Base-by-base conservation (phyloP, 495 filamentous ascomycete species). In the Glonium stellatum region DNA sequence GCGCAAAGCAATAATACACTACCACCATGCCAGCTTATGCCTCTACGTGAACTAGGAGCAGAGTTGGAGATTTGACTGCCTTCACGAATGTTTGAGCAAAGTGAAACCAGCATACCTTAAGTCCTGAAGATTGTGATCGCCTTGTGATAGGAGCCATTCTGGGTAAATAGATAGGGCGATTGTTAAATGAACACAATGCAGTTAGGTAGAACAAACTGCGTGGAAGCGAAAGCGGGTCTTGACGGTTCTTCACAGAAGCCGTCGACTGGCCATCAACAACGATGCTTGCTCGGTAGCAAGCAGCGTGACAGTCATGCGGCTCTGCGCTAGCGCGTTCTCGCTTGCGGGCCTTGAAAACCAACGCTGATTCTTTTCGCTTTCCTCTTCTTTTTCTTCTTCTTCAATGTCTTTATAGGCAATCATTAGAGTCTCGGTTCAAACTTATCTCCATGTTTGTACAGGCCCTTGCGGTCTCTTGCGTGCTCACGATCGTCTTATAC, bases 401-500 rank as follows among this genome's bases (percentile, higher is more conserved):
- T 79, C 77, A 89, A 92, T 95, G 87, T 93, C 86, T 81, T 80
- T 76, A 31, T 31, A 93, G 91, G 86, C 88, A 84, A 82, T 89
- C 89, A 90, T 92, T 98, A 98, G 93, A 98, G 93, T 98, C 93
- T 95, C 93, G 93, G 89, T 86, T 84, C 84, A 88, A 85, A 89
- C 82, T 70, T 75, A 60, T 67, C 60, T 93, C 90, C 87, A 79
- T 97, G 82, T 90, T 92, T 91, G 84, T 89, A 87, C 89, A 95
- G 90, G 83, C 87, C 87, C 82, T 74, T 74, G 67, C 80, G 84
- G 81, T 81, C 87, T 92, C 85, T 81, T 73, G 90, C 93, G 93
- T 89, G 93, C 93, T 98, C 92, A 92, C 88, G 88, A 90, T 91
- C 85, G 85, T 86, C 93, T 95, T 82, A 98, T 83, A 98, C 68